Evolutionary conservation across 1,284 basidiomycete species (phyloP), one percentile per base, ranked within the genome.

Genomic region (Rhodotorula sp.): DNA sequence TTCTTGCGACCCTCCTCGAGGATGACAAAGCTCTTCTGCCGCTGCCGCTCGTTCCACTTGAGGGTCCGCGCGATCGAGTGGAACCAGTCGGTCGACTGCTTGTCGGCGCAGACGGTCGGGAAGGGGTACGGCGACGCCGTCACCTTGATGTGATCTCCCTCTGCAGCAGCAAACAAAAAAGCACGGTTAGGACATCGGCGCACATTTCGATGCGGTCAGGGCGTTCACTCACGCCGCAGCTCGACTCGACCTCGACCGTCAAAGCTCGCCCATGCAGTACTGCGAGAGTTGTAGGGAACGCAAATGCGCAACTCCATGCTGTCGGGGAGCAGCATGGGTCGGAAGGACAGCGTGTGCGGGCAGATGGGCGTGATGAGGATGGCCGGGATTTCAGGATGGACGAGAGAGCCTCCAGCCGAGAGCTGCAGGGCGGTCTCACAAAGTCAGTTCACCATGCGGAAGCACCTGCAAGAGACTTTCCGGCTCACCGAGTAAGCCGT

Each of bases 101-200:
- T 97, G 80, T 97, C 93, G 16, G 93, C 93, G 80, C 94, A 98
- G 8, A 99, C 93, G 1, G 97, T 99, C 0, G 97, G 97, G 86
- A 99, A 99, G 6, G 97, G 97, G 81, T 95, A 99, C 80, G 91
- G 93, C 6, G 95, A 98, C 0, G 97, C 97, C 0, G 92, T 96
- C 71, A 99, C 90, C 83, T 97, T 99, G 85, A 99, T 98, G 81
- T 99, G 97, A 80, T 99, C 97, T 59, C 97, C 97, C 87, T 98
- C 93, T 95, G 83, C 61, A 31, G 73, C 51, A 59, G 54, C 39
- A 14, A 43, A 43, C 39, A 43, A 6, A 20, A 12, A 58, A 59
- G 23, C 46, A 39, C 16, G 58, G 39, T 39, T 34, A 64, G 62
- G 14, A 20, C 26, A 14, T 6, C n/a, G 15, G 29, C 29, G 3